Evolutionary conservation across 495 filamentous ascomycete genomes (phyloP).

Genomic region (Penicillium psychrofluorescens): DNA sequence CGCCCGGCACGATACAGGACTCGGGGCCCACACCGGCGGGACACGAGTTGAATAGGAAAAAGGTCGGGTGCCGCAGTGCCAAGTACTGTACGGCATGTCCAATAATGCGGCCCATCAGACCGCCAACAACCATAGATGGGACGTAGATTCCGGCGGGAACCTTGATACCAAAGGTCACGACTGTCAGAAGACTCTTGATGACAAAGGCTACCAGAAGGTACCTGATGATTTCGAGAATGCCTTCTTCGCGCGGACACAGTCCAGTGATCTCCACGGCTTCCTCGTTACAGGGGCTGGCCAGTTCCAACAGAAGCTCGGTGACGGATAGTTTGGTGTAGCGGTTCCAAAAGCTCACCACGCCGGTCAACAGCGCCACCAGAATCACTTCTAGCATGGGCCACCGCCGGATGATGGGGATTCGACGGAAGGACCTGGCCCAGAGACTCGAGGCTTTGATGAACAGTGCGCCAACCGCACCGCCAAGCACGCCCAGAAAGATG

Average conservation of each 20-base stretch:
- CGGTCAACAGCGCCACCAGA: conserved; percentile 80
- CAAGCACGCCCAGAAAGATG: conserved; percentile 74
- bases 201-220: conserved; percentile 73
- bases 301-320: conserved; percentile 81
- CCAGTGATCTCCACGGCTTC: conserved; percentile 53
- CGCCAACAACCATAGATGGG: conserved; percentile 96
- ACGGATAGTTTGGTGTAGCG: conserved; percentile 81
- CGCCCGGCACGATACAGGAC: conserved; percentile 87
- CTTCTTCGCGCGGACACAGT: conserved; percentile 68
- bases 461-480: conserved; percentile 76
- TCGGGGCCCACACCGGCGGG: conserved; percentile 59
- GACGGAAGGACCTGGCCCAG: conserved; percentile 86
- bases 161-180: conserved; percentile 89
- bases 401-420: conserved; percentile 69
- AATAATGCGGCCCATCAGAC: conserved; percentile 81
- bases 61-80: conserved; percentile 64
- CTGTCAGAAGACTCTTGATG: conserved; percentile 82
- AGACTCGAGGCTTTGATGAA: conserved; percentile 93
- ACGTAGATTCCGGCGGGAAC: conserved; percentile 96
- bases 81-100: conserved; percentile 83
- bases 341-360: conserved; percentile 88
- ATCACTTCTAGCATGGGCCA: conserved; percentile 83
- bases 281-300: conserved; percentile 77
- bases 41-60: conserved; percentile 67
- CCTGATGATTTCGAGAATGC: conserved; percentile 64